phyloP scores from a whole-genome alignment of 192 early-diverging fungal species.

The Coemansia sp. region DNA sequence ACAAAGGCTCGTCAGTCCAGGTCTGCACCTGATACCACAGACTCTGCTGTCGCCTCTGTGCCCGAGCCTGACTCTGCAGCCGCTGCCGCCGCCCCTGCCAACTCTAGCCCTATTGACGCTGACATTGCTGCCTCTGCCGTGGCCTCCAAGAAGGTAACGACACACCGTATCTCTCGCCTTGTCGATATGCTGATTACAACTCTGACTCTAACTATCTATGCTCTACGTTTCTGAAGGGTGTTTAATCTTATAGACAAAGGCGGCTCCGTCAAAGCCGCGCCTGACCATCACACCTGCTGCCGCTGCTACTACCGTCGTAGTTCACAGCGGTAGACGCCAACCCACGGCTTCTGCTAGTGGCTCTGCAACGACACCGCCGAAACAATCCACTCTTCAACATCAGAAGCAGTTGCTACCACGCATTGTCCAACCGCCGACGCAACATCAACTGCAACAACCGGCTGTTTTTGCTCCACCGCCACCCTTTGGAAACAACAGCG shows the following conservation, averaged over 20 bases:
- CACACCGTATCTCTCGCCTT: neutral
- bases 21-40: neutral
- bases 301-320: neutral
- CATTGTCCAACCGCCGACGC: neutral
- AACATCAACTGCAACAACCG: conserved; percentile 3
- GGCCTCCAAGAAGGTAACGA: conserved; percentile 2
- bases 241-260: conserved; percentile 6
- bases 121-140: neutral
- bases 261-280: neutral
- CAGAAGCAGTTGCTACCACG: conserved; percentile 1
- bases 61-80: conserved; percentile 5
- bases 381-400: neutral
- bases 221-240: neutral
- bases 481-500: conserved; percentile 21
- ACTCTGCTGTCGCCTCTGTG: neutral
- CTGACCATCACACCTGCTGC: neutral
- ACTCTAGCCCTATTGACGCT: neutral
- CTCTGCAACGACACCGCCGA: neutral
- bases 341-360: neutral
- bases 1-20: conserved; percentile 17
- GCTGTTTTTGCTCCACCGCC: conserved; percentile 21
- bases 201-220: neutral
- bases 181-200: neutral
- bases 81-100: neutral
- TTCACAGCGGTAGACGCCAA: neutral